phyloP scores from a whole-genome alignment of 305 asterid genomes.

The Fraxinus albicans region DNA sequence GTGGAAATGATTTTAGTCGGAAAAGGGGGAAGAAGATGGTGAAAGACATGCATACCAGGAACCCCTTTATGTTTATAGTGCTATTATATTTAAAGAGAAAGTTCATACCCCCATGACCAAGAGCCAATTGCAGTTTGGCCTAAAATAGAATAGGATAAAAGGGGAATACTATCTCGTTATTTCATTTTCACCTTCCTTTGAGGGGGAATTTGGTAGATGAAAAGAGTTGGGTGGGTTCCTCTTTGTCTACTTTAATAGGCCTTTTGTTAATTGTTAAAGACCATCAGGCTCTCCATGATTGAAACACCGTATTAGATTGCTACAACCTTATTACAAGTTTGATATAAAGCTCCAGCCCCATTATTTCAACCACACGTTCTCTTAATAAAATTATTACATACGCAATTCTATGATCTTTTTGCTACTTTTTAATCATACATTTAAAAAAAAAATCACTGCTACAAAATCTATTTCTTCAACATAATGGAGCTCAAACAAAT shows the following conservation, averaged over 20 bases:
- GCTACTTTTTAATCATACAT: no score
- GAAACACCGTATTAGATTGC: neutral
- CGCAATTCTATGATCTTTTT: no score
- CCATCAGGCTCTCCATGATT: slow-evolving; percentile 10
- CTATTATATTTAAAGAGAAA: slow-evolving; percentile 27
- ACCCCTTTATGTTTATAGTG: slow-evolving; percentile 23
- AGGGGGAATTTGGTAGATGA: slow-evolving; percentile 21
- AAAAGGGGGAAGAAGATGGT: neutral
- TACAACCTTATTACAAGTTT: neutral
- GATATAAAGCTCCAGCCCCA: neutral
- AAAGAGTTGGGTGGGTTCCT: slow-evolving; percentile 23
- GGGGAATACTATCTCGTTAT: neutral
- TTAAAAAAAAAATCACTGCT: no score
- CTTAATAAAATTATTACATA: no score
- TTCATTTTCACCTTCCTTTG: slow-evolving; percentile 25
- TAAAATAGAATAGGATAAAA: slow-evolving; percentile 9
- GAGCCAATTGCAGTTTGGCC: slow-evolving; percentile 24
- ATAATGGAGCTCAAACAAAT: no score
- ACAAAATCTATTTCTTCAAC: no score
- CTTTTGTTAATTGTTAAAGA: slow-evolving; percentile 1
- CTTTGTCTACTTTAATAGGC: slow-evolving; percentile 28
- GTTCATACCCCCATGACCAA: slow-evolving; percentile 18
- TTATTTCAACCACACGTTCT: no score
- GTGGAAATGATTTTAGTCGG: neutral
- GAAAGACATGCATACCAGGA: slow-evolving; percentile 9